phyloP scores from a whole-genome alignment of 352 stramenopile genomes.

The Phytopythium sindhum region DNA sequence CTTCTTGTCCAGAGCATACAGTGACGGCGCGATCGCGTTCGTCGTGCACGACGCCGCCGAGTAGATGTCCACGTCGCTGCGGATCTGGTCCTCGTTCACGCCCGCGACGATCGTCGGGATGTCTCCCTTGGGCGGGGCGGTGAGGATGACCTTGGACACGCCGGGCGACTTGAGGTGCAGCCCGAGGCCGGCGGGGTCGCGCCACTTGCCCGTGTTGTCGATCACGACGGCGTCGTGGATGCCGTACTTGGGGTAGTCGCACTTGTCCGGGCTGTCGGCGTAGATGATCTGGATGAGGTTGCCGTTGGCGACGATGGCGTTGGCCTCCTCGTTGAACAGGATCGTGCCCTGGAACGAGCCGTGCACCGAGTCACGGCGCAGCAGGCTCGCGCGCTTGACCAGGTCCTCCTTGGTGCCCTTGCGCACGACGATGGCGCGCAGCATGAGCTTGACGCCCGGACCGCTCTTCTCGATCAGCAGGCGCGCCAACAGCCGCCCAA shows the following conservation, averaged over 20 bases:
- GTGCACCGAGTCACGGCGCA: slow-evolving; percentile 87
- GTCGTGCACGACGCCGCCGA: slow-evolving; percentile 83
- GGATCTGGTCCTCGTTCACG: slow-evolving; percentile 75
- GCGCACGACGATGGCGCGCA: slow-evolving; percentile 86
- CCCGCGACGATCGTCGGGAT: slow-evolving; percentile 77
- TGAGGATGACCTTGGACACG: slow-evolving; percentile 80
- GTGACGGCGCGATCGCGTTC: slow-evolving; percentile 78
- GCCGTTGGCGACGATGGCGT: slow-evolving; percentile 84
- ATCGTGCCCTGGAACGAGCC: slow-evolving; percentile 81
- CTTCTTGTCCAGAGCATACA: slow-evolving; percentile 76
- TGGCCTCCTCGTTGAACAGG: slow-evolving; percentile 79
- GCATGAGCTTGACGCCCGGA: slow-evolving; percentile 81
- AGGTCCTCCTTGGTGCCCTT: slow-evolving; percentile 83
- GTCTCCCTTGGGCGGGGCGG: slow-evolving; percentile 68
- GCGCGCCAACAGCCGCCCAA: slow-evolving; percentile 72
- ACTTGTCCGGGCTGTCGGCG: slow-evolving; percentile 77
- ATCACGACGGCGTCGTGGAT: slow-evolving; percentile 88
- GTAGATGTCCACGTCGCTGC: slow-evolving; percentile 56
- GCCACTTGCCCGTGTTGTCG: slow-evolving; percentile 86
- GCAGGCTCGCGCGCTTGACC: slow-evolving; percentile 74
- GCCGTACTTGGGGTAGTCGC: slow-evolving; percentile 85
- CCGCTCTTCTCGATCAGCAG: slow-evolving; percentile 86
- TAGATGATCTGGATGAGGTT: slow-evolving; percentile 90
- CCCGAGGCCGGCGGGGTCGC: slow-evolving; percentile 57
- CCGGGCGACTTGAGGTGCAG: slow-evolving; percentile 77